Percentiles rank a stretch among this genome's conserved stretches.
Evolutionary conservation across 2,329 filamentous ascomycete species (phyloP).

Genomic region (Colletotrichum siamense): DNA sequence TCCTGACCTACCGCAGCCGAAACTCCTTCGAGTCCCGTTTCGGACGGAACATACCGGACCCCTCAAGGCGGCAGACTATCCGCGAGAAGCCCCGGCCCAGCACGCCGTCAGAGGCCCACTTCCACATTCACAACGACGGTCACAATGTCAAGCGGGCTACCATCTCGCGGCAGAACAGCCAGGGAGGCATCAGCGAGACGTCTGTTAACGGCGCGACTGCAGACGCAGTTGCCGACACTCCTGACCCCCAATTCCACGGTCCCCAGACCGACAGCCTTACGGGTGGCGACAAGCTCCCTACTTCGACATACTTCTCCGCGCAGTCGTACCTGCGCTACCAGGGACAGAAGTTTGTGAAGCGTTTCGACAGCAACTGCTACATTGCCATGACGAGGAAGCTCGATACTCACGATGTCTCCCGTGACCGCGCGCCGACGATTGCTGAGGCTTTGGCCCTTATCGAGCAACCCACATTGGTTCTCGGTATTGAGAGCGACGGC

Average conservation of each 20-base stretch:
- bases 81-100: slow-evolving; percentile 66
- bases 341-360: slow-evolving; percentile 93
- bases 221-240: slow-evolving; percentile 30
- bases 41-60: slow-evolving; percentile 89
- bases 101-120: slow-evolving; percentile 74
- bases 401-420: slow-evolving; percentile 94
- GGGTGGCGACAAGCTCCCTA: slow-evolving; percentile 56
- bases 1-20: slow-evolving; percentile 93
- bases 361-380: slow-evolving; percentile 98
- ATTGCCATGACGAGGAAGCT: slow-evolving; percentile 98
- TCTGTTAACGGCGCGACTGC: slow-evolving; percentile 25
- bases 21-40: slow-evolving; percentile 98
- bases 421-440: slow-evolving; percentile 72
- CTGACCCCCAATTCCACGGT: slow-evolving; percentile 75
- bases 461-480: slow-evolving; percentile 85
- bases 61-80: slow-evolving; percentile 83
- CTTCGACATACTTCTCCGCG: slow-evolving; percentile 93
- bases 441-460: slow-evolving; percentile 80
- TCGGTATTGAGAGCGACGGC: slow-evolving; percentile 95
- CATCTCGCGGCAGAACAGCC: slow-evolving; percentile 53
- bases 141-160: slow-evolving; percentile 66
- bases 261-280: slow-evolving; percentile 55
- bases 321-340: slow-evolving; percentile 98
- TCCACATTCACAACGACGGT: slow-evolving; percentile 84
- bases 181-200: background rate